phyloP scores from a whole-genome alignment of 768 basidiomycete genomes.

The Psilocybe azurescens region DNA sequence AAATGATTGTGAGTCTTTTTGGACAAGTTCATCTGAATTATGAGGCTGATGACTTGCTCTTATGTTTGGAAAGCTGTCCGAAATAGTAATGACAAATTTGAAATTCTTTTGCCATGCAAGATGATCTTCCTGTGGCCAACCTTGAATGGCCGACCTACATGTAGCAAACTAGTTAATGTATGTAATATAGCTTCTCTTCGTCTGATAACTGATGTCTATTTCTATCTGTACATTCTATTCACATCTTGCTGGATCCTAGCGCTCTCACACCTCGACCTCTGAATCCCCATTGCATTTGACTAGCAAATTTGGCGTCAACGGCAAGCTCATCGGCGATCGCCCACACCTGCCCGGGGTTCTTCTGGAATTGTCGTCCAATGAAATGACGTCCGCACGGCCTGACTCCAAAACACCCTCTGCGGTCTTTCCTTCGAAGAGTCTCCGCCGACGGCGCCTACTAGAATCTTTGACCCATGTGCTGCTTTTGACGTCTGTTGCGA shows the following conservation, averaged over 20 bases:
- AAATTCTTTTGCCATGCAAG: too few relatives aligned
- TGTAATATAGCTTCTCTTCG: neutral
- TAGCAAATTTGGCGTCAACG: slow-evolving; percentile 45
- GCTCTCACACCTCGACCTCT: slow-evolving; percentile 35
- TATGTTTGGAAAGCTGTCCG: too few relatives aligned
- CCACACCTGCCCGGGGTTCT: slow-evolving; percentile 60
- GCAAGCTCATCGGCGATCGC: slow-evolving; percentile 63
- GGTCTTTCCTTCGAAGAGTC: slow-evolving; percentile 54
- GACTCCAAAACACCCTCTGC: slow-evolving; percentile 63
- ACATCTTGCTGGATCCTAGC: neutral
- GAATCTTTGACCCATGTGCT: slow-evolving; percentile 36
- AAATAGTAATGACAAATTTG: too few relatives aligned
- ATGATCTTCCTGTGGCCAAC: too few relatives aligned
- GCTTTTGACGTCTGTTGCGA: slow-evolving; percentile 57
- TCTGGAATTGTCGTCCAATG: slow-evolving; percentile 61
- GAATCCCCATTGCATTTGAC: slow-evolving; percentile 65
- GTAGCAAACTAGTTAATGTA: too few relatives aligned
- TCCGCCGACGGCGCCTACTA: slow-evolving; percentile 46
- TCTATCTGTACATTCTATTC: neutral
- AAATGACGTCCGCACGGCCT: slow-evolving; percentile 65
- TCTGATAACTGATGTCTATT: neutral
- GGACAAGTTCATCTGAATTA: too few relatives aligned
- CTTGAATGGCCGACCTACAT: too few relatives aligned
- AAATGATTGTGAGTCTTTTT: too few relatives aligned
- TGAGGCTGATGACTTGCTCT: too few relatives aligned